Conservation (phyloP, 1,139 yeast species). For the Debaryomycetaceae sp. region DNA sequence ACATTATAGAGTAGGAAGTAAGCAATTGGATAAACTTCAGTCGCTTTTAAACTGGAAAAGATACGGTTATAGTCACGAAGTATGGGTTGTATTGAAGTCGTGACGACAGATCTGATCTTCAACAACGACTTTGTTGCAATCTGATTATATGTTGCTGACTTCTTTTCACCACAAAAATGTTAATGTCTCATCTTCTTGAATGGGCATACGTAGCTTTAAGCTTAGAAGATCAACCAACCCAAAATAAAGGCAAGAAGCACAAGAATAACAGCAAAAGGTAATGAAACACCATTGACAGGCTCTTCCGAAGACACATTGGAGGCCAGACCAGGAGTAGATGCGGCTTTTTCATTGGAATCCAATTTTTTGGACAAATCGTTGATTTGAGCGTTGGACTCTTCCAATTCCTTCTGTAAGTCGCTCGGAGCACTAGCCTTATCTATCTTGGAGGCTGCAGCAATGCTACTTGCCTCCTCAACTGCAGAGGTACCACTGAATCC, state of each 20-base stretch:
- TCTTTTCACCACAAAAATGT: background rate
- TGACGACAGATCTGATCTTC: background rate
- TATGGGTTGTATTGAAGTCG: background rate
- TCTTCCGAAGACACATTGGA: constrained; percentile 18
- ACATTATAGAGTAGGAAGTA: background rate
- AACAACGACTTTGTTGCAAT: background rate
- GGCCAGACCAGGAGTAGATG: constrained; percentile 4
- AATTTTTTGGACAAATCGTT: constrained; percentile 42
- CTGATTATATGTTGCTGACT: background rate
- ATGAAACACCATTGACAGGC: constrained; percentile 48
- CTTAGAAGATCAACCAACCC: constrained; percentile 57
- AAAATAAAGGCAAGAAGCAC: constrained; percentile 55
- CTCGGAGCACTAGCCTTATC: constrained; percentile 2
- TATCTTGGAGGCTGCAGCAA: constrained; percentile 11
- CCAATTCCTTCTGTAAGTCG: constrained; percentile 25
- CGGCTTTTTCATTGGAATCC: constrained; percentile 21
- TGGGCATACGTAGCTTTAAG: background rate
- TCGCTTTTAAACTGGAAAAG: background rate
- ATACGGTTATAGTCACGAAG: background rate
- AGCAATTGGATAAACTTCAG: background rate
- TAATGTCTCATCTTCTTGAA: background rate
- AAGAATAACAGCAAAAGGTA: constrained; percentile 49
- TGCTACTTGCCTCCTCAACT: constrained; percentile 13
- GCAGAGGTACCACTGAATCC: constrained; percentile 12
- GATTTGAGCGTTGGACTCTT: constrained; percentile 40